Evolutionary conservation across 2,329 filamentous ascomycete genomes (phyloP).

Genomic region (Fusarium sp.): DNA sequence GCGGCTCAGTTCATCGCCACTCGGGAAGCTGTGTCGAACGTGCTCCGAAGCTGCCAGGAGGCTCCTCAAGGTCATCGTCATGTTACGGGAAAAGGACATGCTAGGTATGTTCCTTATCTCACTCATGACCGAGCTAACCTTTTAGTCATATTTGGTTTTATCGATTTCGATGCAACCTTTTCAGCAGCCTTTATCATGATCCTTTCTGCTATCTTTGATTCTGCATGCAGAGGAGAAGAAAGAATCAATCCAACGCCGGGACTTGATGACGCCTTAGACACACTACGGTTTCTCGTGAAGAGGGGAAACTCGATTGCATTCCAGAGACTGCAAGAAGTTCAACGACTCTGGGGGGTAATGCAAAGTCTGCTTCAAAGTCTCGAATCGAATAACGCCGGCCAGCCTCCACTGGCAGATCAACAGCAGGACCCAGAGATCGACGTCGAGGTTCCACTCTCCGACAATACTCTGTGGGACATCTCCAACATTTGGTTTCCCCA

Average conservation of each 20-base stretch:
- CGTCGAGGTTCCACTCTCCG: background rate
- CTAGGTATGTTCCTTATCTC: background rate
- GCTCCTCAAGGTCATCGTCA: constrained; percentile 3
- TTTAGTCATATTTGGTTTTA: constrained; percentile 18
- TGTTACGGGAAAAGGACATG: constrained; percentile 1
- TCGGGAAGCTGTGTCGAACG: constrained; percentile 15
- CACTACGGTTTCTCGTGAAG: constrained; percentile 28
- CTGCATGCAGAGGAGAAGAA: constrained; percentile 4
- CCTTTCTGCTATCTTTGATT: constrained; percentile 25
- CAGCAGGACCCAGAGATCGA: background rate
- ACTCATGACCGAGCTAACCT: background rate
- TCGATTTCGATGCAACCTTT: constrained; percentile 27
- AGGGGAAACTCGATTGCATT: constrained; percentile 23
- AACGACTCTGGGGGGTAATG: constrained; percentile 1
- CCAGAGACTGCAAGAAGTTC: constrained; percentile 9
- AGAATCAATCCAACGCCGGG: constrained; percentile 28
- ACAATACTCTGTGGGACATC: background rate
- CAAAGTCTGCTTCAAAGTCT: background rate
- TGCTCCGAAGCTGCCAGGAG: constrained; percentile 21
- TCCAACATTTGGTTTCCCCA: background rate
- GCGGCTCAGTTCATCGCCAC: background rate
- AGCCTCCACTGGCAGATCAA: background rate
- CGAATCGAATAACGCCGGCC: background rate
- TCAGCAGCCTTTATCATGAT: constrained; percentile 31
- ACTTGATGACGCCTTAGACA: constrained; percentile 29